Percentiles rank a stretch among this genome's conserved stretches.
Conservation (phyloP, 257 asterid species). For the Solanum pennellii region DNA sequence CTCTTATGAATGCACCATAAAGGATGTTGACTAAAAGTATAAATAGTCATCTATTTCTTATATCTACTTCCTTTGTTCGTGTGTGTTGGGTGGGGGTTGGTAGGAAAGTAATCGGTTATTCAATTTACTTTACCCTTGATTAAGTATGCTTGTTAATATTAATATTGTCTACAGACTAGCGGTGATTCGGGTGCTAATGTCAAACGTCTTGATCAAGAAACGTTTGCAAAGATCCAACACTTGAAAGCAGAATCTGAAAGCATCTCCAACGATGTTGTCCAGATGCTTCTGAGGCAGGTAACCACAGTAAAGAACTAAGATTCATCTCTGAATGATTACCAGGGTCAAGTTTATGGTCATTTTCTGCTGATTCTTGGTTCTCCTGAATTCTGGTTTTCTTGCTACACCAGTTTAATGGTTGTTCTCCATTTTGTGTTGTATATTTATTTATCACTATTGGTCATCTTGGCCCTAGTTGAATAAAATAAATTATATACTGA, state of each 20-base stretch:
- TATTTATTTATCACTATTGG: not conserved
- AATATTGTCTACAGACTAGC: not conserved
- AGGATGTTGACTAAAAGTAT: not conserved
- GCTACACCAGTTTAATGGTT: not conserved
- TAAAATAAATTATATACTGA: not conserved
- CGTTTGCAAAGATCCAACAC: constrained; percentile 51
- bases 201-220: constrained; percentile 84
- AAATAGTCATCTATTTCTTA: not conserved
- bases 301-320: constrained; percentile 64
- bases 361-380: not conserved
- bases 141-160: not conserved
- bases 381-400: not conserved
- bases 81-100: not conserved
- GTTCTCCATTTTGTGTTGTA: not conserved
- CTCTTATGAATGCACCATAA: not conserved
- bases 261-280: constrained; percentile 61
- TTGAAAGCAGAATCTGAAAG: constrained; percentile 59
- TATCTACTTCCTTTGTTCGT: not conserved
- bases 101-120: not conserved
- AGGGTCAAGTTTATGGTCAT: not conserved
- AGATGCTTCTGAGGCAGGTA: constrained; percentile 83
- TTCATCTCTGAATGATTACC: not conserved
- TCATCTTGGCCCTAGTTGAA: not conserved
- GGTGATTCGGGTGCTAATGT: constrained; percentile 68
- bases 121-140: not conserved